Conservation (phyloP, 2,329 filamentous ascomycete species). For the Diaporthe citrichinensis region DNA sequence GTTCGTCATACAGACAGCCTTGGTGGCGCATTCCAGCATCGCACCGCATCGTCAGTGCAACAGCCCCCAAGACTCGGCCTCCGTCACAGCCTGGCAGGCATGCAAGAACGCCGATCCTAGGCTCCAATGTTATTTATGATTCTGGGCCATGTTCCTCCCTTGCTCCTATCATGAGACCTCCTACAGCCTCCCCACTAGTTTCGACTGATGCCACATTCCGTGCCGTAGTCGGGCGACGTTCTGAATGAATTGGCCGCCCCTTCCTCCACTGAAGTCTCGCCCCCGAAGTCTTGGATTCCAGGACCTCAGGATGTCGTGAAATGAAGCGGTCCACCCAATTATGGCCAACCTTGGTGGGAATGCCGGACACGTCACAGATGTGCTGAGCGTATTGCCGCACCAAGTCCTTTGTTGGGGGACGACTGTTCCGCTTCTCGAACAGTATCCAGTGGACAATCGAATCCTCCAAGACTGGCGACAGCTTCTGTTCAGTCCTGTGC, state of each 20-base stretch:
- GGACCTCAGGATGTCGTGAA: neutral
- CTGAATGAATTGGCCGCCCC: neutral
- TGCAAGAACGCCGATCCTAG: constrained; percentile 4
- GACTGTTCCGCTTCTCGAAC: neutral
- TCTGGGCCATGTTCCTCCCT: neutral
- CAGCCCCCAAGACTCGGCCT: constrained; percentile 10
- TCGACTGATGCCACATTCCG: neutral
- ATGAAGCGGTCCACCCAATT: neutral
- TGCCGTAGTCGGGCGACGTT: neutral
- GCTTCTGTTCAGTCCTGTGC: neutral
- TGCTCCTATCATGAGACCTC: neutral
- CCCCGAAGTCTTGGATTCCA: neutral
- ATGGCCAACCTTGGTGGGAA: neutral
- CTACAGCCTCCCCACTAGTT: neutral
- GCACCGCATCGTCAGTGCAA: neutral
- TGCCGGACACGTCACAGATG: neutral
- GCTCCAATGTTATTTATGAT: neutral
- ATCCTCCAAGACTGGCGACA: neutral
- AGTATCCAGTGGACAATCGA: neutral
- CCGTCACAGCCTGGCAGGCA: constrained; percentile 5
- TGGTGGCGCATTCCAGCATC: neutral
- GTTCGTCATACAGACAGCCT: neutral
- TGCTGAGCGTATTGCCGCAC: neutral
- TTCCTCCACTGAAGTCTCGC: neutral
- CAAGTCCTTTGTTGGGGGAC: neutral